A percentile compares a stretch with the other conserved stretches of the same genome.
Evolutionary conservation across 345 rosid species (phyloP).

Genomic region (Rhizophora apiculata): DNA sequence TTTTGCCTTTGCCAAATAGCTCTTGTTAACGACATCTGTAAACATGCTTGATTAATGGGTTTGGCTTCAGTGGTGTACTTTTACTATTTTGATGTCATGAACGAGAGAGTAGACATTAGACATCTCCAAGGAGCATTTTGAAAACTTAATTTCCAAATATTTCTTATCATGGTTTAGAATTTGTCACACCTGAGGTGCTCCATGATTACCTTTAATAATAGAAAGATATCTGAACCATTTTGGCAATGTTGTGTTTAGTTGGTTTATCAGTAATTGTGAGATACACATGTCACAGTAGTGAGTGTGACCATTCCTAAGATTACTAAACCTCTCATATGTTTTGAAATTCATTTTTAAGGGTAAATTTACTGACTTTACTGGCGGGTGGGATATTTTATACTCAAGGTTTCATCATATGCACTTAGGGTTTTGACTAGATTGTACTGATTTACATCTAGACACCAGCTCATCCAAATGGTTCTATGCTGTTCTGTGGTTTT

Average conservation of each 20-base stretch:
- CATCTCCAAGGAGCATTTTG: not conserved
- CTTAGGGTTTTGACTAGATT: no score
- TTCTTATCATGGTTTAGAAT: not conserved
- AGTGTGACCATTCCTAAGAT: not conserved
- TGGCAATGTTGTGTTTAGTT: not conserved
- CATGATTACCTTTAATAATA: not conserved
- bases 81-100: not conserved
- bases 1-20: conserved; percentile 5
- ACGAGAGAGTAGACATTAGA: conserved; percentile 1
- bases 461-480: no score
- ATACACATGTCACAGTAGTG: not conserved
- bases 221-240: not conserved
- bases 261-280: not conserved
- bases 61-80: not conserved
- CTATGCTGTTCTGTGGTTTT: no score
- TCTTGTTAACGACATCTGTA: not conserved
- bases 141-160: not conserved
- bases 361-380: no score
- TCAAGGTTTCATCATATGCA: no score
- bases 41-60: not conserved
- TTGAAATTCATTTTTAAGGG: no score
- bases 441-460: no score
- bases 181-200: not conserved
- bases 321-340: no score
- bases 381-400: no score